Base-by-base conservation (phyloP, 805 yeast species). In the Yamadazyma laniorum region DNA sequence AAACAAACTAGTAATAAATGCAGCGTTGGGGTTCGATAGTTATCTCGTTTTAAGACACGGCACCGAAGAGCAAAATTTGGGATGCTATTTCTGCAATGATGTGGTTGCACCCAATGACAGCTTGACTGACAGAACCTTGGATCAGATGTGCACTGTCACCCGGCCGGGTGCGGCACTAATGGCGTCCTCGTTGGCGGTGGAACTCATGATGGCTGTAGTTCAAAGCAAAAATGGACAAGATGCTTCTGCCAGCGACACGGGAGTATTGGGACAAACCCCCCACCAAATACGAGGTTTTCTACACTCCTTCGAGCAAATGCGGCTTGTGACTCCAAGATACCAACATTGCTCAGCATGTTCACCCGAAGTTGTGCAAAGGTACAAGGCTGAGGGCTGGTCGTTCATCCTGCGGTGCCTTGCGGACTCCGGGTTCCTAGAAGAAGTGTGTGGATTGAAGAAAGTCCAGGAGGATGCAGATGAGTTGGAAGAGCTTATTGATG, bases 121-220 rank as follows among this genome's bases (percentile, higher is more conserved):
- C 41, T 63, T 87, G n/a, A 72, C 86, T 0, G 95, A 89, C 53
- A 71, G 95, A 35, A 85, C 97, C 0, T 65, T 93, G 40, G 99
- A 93, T 61, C 98, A 93, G 60, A 93, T 93, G 97, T 93, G 99
- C 55, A 93, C 99, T 0, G 99, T 93, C 1, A 93, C 99, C 0
- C 70, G 99, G 28, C 98, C 99, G 0, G 99, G 99, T 0, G 90
- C 85, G 1, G 96, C 99, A 0, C 65, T 85, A 51, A 65, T 88
- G 61, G 97, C 98, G 0, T 77, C 95, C 0, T 79, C 96, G 0
- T 64, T 82, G 25, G 95, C 95, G 0, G 95, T 86, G 1, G 99
- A 93, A 56, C 61, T 93, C 5, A 54, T 88, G 44, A 85, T 85
- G 0, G 77, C 93, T 1, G 44, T 86, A 0, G 51, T 87, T 27